phyloP scores from a whole-genome alignment of 345 rosid genomes.

The Citrus unshiu region DNA sequence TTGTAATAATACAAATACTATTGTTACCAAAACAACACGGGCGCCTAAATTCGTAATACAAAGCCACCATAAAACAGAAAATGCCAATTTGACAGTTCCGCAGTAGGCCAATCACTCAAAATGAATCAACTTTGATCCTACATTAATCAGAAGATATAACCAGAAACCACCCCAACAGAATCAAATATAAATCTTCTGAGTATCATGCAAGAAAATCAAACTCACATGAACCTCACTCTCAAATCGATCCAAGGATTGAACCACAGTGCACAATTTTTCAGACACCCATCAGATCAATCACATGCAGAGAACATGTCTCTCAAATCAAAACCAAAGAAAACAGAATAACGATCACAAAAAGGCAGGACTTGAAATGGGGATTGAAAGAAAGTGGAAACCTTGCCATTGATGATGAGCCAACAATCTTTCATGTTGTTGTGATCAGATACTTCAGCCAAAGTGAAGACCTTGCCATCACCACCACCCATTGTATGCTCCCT shows the following conservation, averaged over 20 bases:
- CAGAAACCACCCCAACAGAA: neutral
- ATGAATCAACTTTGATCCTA: neutral
- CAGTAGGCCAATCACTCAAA: neutral
- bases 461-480: constrained; percentile 47
- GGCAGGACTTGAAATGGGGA: neutral
- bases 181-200: neutral
- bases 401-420: constrained; percentile 67
- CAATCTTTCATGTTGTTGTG: constrained; percentile 56
- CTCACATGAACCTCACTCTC: neutral
- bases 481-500: constrained; percentile 32
- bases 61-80: neutral
- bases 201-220: neutral
- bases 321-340: neutral
- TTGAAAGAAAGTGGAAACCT: constrained; percentile 24
- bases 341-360: neutral
- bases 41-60: neutral
- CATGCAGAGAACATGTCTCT: neutral
- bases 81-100: neutral
- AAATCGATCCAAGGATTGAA: neutral
- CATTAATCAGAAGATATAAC: neutral
- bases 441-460: constrained; percentile 63
- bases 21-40: neutral
- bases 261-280: neutral
- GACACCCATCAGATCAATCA: constrained; percentile 12
- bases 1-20: neutral